phyloP scores from a whole-genome alignment of 148 eudicot genomes.

The Rhododendron kiyosumense region DNA sequence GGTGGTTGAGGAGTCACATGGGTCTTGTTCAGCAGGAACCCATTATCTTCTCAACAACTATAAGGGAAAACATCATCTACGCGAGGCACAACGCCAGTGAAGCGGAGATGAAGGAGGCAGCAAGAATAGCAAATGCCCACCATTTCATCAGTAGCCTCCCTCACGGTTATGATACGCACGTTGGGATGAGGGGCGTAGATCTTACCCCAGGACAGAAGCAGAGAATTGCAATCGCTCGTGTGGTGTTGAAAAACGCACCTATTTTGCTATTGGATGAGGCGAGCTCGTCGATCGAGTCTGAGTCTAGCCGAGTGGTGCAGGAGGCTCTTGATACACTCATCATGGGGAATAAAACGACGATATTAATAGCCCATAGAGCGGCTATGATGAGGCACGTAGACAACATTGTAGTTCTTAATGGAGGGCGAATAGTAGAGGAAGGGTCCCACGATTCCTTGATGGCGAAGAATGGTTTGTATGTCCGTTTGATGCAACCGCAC shows the following conservation, averaged over 20 bases:
- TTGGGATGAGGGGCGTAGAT: slow-evolving; percentile 97
- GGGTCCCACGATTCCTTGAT: slow-evolving; percentile 74
- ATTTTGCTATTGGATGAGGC: slow-evolving; percentile 94
- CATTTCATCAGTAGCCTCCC: slow-evolving; percentile 97
- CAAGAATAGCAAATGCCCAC: slow-evolving; percentile 97
- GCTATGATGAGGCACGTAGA: slow-evolving; percentile 99
- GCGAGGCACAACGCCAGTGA: slow-evolving; percentile 98
- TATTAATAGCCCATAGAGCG: slow-evolving; percentile 87
- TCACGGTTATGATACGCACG: slow-evolving; percentile 96
- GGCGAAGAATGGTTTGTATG: slow-evolving; percentile 80
- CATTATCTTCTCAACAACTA: slow-evolving; percentile 84
- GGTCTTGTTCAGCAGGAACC: slow-evolving; percentile 99
- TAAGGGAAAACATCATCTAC: slow-evolving; percentile 89
- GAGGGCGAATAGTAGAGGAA: slow-evolving; percentile 92
- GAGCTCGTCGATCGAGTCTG: slow-evolving; percentile 93
- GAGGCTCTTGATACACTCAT: slow-evolving; percentile 93
- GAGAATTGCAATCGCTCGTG: slow-evolving; percentile 93
- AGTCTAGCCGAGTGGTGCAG: slow-evolving; percentile 92
- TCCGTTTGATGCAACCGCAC: slow-evolving; percentile 96
- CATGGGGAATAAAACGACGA: slow-evolving; percentile 94
- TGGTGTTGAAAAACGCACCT: slow-evolving; percentile 88
- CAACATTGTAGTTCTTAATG: slow-evolving; percentile 89
- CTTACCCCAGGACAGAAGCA: slow-evolving; percentile 97
- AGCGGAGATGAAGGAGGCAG: slow-evolving; percentile 99
- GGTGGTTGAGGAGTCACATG: slow-evolving; percentile 93